Evolutionary conservation across 176 grass and related monocot genomes (phyloP).

Genomic region (Triticum aestivum): IWGSC_CS_RefSeq_v2.1 NC_057803.1:108314882-108315381

Average conservation of each 20-base stretch:
- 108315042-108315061: not conserved
- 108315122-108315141: not conserved
- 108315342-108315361: not conserved
- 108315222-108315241: not conserved
- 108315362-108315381: not conserved
- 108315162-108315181: not conserved
- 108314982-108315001: not conserved
- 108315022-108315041: not conserved
- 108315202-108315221: not conserved
- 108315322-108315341: not conserved
- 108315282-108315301: not conserved
- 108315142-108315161: not conserved
- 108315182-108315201: not conserved
- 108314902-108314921: not conserved
- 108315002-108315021: not conserved
- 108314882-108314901: not conserved
- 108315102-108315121: not conserved
- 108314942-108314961: not conserved
- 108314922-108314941: not conserved
- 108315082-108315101: not conserved
- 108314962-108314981: not conserved
- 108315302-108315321: not conserved
- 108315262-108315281: not conserved
- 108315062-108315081: not conserved
- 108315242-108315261: not conserved